phyloP scores from a whole-genome alignment of 1,284 basidiomycete species.

The Trametes sp. region DNA sequence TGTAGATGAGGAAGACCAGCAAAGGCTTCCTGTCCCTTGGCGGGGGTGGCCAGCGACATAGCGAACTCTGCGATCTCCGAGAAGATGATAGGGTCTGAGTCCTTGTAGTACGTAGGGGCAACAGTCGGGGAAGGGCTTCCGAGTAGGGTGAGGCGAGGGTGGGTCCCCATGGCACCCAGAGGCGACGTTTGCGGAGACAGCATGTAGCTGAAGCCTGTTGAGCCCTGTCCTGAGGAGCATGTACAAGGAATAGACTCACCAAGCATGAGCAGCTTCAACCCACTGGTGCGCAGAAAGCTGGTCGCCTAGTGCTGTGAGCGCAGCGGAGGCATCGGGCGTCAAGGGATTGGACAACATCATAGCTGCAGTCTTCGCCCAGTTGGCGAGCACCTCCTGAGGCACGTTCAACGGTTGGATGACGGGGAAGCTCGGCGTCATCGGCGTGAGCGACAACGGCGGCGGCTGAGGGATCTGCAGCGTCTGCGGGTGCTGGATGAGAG shows the following conservation, averaged over 20 bases:
- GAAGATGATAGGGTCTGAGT: conserved; percentile 85
- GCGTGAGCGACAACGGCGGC: conserved; percentile 55
- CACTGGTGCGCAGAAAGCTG: conserved; percentile 77
- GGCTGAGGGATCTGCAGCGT: conserved; percentile 51
- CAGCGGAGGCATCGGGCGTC: conserved; percentile 69
- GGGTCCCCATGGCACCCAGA: conserved; percentile 71
- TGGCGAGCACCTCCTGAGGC: conserved; percentile 63
- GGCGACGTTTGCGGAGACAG: conserved; percentile 87
- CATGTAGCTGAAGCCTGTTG: conserved; percentile 69
- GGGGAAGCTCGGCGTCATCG: conserved; percentile 71
- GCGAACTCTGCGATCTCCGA: conserved; percentile 96
- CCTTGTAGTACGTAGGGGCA: conserved; percentile 64
- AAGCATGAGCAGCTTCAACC: conserved; percentile 89
- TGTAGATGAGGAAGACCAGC: conserved; percentile 87
- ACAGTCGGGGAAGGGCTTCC: conserved; percentile 67
- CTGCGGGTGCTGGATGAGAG: conserved; percentile 50
- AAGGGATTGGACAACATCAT: conserved; percentile 85
- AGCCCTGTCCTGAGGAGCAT: conserved; percentile 6
- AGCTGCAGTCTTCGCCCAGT: conserved; percentile 89
- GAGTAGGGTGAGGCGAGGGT: conserved; percentile 70
- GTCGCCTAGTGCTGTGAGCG: conserved; percentile 89
- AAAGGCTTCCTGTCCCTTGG: conserved; percentile 90
- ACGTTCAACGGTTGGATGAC: conserved; percentile 53
- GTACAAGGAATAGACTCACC: conserved; percentile 56
- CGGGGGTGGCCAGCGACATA: conserved; percentile 71